Base-by-base conservation (phyloP, 1,284 basidiomycete genomes). In the Meira miltonrushii region DNA sequence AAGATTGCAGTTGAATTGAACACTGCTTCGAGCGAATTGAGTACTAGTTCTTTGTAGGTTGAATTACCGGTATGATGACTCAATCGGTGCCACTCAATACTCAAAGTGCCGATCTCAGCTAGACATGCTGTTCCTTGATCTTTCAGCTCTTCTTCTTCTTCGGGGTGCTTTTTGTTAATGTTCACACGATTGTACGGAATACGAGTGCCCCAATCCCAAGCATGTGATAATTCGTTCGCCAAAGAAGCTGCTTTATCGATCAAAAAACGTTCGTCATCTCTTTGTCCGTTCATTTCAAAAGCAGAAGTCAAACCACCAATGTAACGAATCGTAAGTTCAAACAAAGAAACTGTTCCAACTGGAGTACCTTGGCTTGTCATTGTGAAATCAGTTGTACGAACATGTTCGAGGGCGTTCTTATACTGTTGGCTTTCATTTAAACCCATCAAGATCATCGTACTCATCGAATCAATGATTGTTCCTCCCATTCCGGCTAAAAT, bases 241-340 rank as follows among this genome's bases (percentile, higher is more conserved):
- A 64, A 28, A 7, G 28, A 19, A n/a, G 19, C 47, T 13, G 64
- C 64, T 38, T 66, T 53, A 15, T 60, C 48, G 23, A 67, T 41
- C 8, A 67, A 58, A 12, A 46, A 60, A 0, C 28, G 23, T 44
- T 41, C 47, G 13, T 48, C 25, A 39, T 54, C n/a, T 39, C 53
- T 44, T 17, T 53, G 17, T 2, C 55, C 64, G 11, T 39, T 33
- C 9, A 66, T 43, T 49, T 75, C 69, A 60, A 67, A 74, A 23
- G 50, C 50, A 17, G 50, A 53, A 23, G 74, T 57, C 2, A 75
- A 38, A 15, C 72, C 72, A n/a, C 65, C 73, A 11, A 75, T 57
- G 25, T 72, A 71, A 7, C 73, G 59, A 49, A 75, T 75, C 57
- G 68, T 74, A 41, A 69, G 69, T 58, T 74, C 72, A 23, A 74